A percentile compares a stretch with the other conserved stretches of the same genome.
These are phyloP conservation scores for Colletotrichum coccodes DNA, from an alignment of 2,329 filamentous ascomycete genomes.

Conservation along the genomic window DNA sequence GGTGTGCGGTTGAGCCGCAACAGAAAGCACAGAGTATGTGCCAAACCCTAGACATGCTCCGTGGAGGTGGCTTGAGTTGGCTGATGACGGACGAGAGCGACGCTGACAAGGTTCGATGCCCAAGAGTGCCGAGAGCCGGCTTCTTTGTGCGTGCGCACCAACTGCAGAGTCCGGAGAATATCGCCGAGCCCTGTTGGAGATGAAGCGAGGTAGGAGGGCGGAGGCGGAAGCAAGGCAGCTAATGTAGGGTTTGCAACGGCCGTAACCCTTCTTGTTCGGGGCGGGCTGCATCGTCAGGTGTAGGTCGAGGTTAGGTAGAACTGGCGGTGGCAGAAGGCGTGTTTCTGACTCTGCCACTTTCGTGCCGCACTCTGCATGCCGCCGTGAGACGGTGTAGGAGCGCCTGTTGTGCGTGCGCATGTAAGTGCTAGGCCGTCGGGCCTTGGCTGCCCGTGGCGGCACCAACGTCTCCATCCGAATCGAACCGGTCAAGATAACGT, in stretches of 20 bases:
- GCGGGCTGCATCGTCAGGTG: background rate
- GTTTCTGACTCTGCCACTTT: conserved; percentile 3
- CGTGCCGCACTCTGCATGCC: conserved; percentile 13
- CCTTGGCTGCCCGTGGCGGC: background rate
- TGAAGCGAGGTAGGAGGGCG: background rate
- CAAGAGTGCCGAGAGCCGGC: background rate
- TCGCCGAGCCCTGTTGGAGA: background rate
- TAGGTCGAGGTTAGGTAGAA: background rate
- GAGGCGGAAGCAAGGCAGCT: background rate
- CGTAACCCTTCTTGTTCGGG: background rate
- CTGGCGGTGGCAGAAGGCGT: background rate
- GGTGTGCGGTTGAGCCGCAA: background rate
- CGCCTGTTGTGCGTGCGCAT: background rate
- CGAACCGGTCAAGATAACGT: background rate
- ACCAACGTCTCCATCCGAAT: background rate
- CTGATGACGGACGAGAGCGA: background rate
- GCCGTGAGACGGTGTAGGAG: background rate
- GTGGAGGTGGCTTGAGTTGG: background rate
- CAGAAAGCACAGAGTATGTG: background rate
- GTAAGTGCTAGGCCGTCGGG: background rate
- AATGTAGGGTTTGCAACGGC: background rate
- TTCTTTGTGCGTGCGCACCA: background rate
- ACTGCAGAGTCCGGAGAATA: background rate
- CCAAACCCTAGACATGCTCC: background rate
- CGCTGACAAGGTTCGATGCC: background rate